Conservation (phyloP, 2,329 filamentous ascomycete species). For the Colletotrichum kahawae region DNA sequence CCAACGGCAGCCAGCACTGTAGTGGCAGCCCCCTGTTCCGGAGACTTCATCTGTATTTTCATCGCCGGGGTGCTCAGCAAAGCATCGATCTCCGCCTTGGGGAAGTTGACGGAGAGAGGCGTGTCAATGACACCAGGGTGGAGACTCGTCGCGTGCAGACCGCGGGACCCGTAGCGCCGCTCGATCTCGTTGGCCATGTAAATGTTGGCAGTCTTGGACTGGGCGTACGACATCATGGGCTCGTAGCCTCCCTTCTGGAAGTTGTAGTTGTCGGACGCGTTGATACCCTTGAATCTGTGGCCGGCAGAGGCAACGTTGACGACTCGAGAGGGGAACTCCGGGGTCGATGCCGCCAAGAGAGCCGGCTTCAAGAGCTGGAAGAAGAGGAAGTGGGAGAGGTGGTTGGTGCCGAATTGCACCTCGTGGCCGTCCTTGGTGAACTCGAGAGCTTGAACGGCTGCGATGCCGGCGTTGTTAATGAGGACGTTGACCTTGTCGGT, state of each 20-base stretch:
- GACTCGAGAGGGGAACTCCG: slow-evolving; percentile 49
- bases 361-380: slow-evolving; percentile 30
- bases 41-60: background rate
- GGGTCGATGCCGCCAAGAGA: background rate
- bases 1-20: slow-evolving; percentile 47
- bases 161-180: slow-evolving; percentile 30
- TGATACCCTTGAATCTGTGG: slow-evolving; percentile 39
- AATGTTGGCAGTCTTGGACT: slow-evolving; percentile 56
- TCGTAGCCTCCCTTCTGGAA: slow-evolving; percentile 30
- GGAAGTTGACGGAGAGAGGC: background rate
- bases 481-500: slow-evolving; percentile 42
- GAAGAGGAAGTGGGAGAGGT: slow-evolving; percentile 30
- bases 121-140: slow-evolving; percentile 14
- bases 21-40: slow-evolving; percentile 53
- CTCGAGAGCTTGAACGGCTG: slow-evolving; percentile 30
- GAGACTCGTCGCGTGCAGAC: slow-evolving; percentile 34
- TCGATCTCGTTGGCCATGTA: slow-evolving; percentile 57
- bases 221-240: slow-evolving; percentile 44
- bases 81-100: background rate
- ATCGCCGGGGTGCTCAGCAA: background rate
- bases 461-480: slow-evolving; percentile 47
- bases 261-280: slow-evolving; percentile 36
- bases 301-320: slow-evolving; percentile 47
- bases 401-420: slow-evolving; percentile 30
- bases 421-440: slow-evolving; percentile 28